Evolutionary conservation across 768 basidiomycete genomes (phyloP).

Genomic region (Epithele typhae): DNA sequence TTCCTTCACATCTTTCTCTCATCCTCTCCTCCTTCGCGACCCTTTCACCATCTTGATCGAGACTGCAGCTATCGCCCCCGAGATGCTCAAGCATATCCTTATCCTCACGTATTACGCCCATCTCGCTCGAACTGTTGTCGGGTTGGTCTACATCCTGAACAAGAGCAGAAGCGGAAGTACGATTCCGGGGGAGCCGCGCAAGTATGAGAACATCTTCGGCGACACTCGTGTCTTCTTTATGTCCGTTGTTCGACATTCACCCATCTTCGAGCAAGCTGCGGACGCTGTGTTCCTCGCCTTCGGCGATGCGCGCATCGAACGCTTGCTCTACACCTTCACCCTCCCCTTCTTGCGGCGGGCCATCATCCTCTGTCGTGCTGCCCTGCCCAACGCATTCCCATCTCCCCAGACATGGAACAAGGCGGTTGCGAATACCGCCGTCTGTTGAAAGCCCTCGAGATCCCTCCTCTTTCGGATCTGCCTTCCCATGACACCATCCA

Average conservation of each 20-base stretch:
- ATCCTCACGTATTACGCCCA: constrained; percentile 87
- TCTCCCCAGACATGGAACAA: constrained; percentile 36
- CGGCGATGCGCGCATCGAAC: constrained; percentile 81
- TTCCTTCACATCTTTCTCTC: constrained; percentile 76
- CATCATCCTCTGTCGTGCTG: constrained; percentile 76
- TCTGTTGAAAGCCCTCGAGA: constrained; percentile 67
- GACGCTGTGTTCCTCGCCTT: constrained; percentile 75
- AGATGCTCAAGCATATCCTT: constrained; percentile 86
- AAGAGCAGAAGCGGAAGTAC: constrained; percentile 50
- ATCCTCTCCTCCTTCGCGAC: constrained; percentile 83
- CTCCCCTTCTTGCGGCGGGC: constrained; percentile 89
- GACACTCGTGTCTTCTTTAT: constrained; percentile 87
- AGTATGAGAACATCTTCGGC: constrained; percentile 73
- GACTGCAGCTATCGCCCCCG: constrained; percentile 84
- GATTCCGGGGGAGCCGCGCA: constrained; percentile 43
- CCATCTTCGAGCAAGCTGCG: constrained; percentile 81
- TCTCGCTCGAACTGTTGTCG: constrained; percentile 81
- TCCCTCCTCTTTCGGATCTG: constrained; percentile 75
- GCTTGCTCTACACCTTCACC: constrained; percentile 81
- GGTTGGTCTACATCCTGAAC: constrained; percentile 77
- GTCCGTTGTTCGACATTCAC: constrained; percentile 86
- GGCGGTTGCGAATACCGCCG: constrained; percentile 74
- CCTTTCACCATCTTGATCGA: constrained; percentile 89
- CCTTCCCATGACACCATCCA: constrained; percentile 85
- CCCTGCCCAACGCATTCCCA: constrained; percentile 63